A percentile compares a stretch with the other conserved stretches of the same genome.
These are phyloP conservation scores for Ustilago bromivora DNA, from an alignment of 1,284 basidiomycete genomes.

Conservation along the genomic window DNA sequence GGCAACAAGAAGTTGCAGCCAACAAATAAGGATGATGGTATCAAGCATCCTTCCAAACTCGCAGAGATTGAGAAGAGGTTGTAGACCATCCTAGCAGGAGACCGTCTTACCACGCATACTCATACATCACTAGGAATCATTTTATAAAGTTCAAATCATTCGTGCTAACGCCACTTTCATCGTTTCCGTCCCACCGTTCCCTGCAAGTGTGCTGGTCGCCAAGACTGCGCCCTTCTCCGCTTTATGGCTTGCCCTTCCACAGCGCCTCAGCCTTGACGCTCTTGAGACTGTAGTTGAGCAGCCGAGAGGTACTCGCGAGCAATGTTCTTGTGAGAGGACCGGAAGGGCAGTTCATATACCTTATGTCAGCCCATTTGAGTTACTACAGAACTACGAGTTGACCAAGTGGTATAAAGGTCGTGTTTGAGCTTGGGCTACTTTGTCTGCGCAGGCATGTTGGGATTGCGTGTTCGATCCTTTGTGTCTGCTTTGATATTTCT, in stretches of 20 bases:
- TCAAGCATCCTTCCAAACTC: slow-evolving; percentile 54
- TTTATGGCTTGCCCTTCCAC: too few species aligned
- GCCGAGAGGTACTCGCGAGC: too few species aligned
- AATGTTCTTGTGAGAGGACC: too few species aligned
- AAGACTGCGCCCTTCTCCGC: too few species aligned
- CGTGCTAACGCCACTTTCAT: not conserved
- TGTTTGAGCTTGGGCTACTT: not conserved
- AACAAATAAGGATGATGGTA: not conserved
- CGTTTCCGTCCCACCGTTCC: not conserved
- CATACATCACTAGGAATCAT: slow-evolving; percentile 3
- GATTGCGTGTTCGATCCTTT: not conserved
- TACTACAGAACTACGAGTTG: not conserved
- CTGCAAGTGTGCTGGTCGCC: not conserved
- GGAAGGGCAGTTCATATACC: not conserved
- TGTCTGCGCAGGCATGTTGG: not conserved
- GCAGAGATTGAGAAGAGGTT: slow-evolving; percentile 59
- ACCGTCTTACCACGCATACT: not conserved
- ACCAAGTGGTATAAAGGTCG: not conserved
- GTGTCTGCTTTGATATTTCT: not conserved
- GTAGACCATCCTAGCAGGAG: slow-evolving; percentile 1
- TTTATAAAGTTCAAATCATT: not conserved
- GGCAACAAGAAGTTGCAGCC: slow-evolving; percentile 44
- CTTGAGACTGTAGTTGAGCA: too few species aligned
- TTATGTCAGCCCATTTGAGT: not conserved
- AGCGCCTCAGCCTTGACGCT: too few species aligned